Evolutionary conservation across 23 red algal genomes (phyloP).

Genomic region (Gracilaria vermiculophylla): DNA sequence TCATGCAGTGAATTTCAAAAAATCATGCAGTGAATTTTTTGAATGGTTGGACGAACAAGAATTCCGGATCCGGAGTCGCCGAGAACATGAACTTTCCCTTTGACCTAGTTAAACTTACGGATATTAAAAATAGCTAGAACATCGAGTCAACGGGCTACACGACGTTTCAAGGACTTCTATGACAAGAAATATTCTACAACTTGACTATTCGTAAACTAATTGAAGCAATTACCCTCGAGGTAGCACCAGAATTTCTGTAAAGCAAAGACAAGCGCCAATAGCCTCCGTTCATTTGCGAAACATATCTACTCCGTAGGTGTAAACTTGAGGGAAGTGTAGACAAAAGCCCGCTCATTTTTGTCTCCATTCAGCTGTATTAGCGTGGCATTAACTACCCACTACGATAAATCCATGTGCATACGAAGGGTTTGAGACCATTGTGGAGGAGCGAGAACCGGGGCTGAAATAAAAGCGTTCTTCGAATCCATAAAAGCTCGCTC

Average conservation of each 20-base stretch:
- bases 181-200: not conserved
- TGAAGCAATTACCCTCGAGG: not conserved
- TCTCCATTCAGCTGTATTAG: not conserved
- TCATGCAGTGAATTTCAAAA: too few species aligned
- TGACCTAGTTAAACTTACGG: not conserved
- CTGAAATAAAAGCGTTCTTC: not conserved
- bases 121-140: not conserved
- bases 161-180: not conserved
- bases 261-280: not conserved
- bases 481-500: not conserved
- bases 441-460: not conserved
- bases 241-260: not conserved
- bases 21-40: not conserved
- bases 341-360: not conserved
- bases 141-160: not conserved
- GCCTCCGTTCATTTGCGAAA: not conserved
- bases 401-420: not conserved
- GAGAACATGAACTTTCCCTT: conserved; percentile 9
- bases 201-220: conserved; percentile 9
- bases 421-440: not conserved
- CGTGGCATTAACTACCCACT: not conserved
- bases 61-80: not conserved
- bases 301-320: not conserved
- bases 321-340: not conserved
- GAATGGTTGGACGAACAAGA: not conserved